Base-by-base conservation (phyloP, 345 rosid species). In the Aethionema arabicum region DNA sequence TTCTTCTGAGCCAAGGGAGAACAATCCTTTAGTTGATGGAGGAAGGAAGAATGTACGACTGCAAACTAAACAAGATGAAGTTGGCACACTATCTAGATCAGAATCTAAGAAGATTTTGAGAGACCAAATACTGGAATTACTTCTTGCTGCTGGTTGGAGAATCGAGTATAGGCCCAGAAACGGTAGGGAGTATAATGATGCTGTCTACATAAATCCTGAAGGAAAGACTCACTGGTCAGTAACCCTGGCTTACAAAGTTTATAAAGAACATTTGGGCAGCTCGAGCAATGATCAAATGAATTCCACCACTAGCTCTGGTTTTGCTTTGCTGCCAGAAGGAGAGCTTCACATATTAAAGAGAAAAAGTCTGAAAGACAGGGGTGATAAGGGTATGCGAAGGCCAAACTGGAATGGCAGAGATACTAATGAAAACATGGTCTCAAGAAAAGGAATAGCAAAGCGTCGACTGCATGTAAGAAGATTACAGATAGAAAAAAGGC, bases 211-310 rank as follows among this genome's bases (percentile, higher is more conserved):
- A 61, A 92, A 83, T 79, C 97, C 95, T 55, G 79, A 81, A 63
- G 97, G 97, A 52, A 90, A 73, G 72, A 87, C 97, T 64, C 96
- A 89, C 75, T 92, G 98, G 98, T 92, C 98, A 41, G 77, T 87
- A 63, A 92, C 98, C 45, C 66, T 75, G 78, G 98, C 98, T 30
- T 92, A 92, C 78, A 77, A 76, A 32, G 63, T 70, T 60, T 87
- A 89, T 27, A 87, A 82, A 78, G 15, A 32, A 43, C 73, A 79
- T 36, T 69, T 69, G 74, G 88, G 89, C 76, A 61, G 56, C 32
- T 73, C 43, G 30, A 72, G 45, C 66, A 67, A 21, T 63, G 75
- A 65, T 66, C 78, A 76, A 56, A 59, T 60, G 12, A 56, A 69
- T 59, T 53, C 73, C 52, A 77, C 76, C n/a, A 11, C 61, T 50